phyloP scores from a whole-genome alignment of 345 rosid genomes.

The Pugionium dolabratum region DNA sequence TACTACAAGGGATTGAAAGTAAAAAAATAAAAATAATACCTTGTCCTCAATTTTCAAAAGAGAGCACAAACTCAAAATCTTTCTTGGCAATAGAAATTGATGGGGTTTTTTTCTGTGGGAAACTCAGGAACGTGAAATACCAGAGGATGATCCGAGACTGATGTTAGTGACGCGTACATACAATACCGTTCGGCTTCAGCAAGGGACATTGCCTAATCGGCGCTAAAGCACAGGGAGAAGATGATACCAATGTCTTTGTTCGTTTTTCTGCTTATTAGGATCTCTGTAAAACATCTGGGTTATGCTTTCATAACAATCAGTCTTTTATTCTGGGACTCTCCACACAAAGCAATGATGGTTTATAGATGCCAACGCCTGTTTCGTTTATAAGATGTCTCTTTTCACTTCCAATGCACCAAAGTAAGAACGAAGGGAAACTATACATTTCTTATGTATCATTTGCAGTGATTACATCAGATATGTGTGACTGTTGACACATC shows the following conservation, averaged over 20 bases:
- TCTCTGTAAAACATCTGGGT: constrained; percentile 22
- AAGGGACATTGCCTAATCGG: constrained; percentile 35
- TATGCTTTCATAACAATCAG: not conserved
- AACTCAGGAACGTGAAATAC: constrained; percentile 72
- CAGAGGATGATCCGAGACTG: constrained; percentile 78
- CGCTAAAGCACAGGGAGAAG: constrained; percentile 3
- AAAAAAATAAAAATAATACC: constrained; percentile 10
- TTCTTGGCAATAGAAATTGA: constrained; percentile 10
- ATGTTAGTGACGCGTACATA: constrained; percentile 52
- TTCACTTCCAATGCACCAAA: constrained; percentile 29
- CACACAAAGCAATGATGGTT: constrained; percentile 13
- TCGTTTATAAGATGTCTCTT: constrained; percentile 33
- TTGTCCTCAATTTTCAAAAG: not conserved
- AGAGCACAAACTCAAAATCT: not conserved
- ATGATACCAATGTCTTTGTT: not conserved
- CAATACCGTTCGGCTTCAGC: constrained; percentile 46
- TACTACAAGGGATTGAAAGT: constrained; percentile 85
- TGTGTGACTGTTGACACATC: constrained; percentile 8
- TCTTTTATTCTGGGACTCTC: not conserved
- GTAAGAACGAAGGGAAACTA: constrained; percentile 21
- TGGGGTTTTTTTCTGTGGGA: constrained; percentile 17
- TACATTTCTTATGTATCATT: constrained; percentile 41
- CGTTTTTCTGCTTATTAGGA: constrained; percentile 23
- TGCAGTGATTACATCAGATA: constrained; percentile 37
- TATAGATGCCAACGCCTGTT: constrained; percentile 32